A percentile compares a stretch with the other conserved stretches of the same genome.
These are phyloP conservation scores for Tetrahymena malaccensis DNA, from an alignment of 73 alveolate species.

Conservation along the genomic window DNA sequence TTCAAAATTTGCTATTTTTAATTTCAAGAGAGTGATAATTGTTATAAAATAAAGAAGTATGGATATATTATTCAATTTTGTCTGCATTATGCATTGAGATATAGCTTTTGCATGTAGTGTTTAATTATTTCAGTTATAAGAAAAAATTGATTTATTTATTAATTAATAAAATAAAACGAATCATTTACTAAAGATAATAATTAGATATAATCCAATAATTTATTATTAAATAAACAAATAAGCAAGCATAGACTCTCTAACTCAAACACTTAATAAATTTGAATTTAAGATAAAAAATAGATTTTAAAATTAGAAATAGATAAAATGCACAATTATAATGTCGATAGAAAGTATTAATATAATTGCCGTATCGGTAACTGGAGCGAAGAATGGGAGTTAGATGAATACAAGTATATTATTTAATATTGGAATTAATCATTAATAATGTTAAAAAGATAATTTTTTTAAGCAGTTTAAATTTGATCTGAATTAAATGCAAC, in stretches of 20 bases:
- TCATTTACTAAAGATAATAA: background rate
- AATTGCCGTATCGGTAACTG: constrained; percentile 35
- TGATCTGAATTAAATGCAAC: background rate
- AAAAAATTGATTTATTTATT: background rate
- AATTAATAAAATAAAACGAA: background rate
- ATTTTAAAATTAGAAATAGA: background rate
- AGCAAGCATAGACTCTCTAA: background rate
- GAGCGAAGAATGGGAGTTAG: constrained; percentile 48
- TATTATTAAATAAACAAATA: background rate
- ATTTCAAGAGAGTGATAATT: too few relatives aligned
- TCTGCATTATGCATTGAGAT: too few relatives aligned
- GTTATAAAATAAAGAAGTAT: too few relatives aligned
- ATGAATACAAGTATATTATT: constrained; percentile 20
- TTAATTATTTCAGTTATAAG: background rate
- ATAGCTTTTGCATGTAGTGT: background rate
- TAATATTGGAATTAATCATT: too few relatives aligned
- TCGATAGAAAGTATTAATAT: constrained; percentile 27
- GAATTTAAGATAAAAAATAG: background rate
- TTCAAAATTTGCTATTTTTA: too few relatives aligned
- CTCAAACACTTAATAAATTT: background rate
- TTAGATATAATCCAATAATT: background rate
- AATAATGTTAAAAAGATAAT: background rate
- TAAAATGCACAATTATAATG: constrained; percentile 36
- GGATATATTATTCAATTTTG: too few relatives aligned
- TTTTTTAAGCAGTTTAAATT: background rate